Evolutionary conservation across 345 rosid species (phyloP).

Genomic region (Eucalyptus sp.): DNA sequence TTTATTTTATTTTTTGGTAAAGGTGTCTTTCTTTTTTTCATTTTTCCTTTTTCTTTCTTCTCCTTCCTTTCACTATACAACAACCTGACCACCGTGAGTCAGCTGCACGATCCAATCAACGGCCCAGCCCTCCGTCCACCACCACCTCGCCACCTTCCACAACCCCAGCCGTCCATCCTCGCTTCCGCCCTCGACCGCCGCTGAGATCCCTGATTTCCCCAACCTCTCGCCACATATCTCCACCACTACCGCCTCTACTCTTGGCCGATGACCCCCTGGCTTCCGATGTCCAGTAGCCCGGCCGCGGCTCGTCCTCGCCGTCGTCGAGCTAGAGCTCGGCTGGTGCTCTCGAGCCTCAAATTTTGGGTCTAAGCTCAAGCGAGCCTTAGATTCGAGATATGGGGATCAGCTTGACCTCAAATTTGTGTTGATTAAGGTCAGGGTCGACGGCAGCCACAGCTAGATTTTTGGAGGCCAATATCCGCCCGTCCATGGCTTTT

Average conservation of each 20-base stretch:
- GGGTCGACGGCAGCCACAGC: not conserved
- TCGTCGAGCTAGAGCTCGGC: not conserved
- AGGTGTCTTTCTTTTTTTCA: rapidly evolving
- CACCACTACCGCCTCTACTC: not conserved
- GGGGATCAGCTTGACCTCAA: not conserved
- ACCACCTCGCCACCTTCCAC: not conserved
- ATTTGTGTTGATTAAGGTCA: not conserved
- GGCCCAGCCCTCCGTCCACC: not conserved
- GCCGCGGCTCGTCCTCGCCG: not conserved
- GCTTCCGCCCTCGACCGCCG: rapidly evolving
- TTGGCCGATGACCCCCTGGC: not conserved
- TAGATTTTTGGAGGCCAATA: not conserved
- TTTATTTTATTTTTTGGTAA: too few species aligned
- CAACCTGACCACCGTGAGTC: rapidly evolving
- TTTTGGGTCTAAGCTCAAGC: not conserved
- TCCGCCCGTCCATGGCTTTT: too few species aligned
- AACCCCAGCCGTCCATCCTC: not conserved
- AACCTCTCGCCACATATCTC: not conserved
- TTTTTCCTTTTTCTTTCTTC: not conserved
- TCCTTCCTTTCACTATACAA: rapidly evolving
- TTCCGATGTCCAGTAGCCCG: not conserved
- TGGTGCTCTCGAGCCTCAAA: not conserved
- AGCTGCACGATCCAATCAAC: not conserved
- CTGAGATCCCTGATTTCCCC: not conserved
- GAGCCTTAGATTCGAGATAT: not conserved